phyloP scores from a whole-genome alignment of 2,329 filamentous ascomycete genomes.

The Sporothrix schenckii region DNA sequence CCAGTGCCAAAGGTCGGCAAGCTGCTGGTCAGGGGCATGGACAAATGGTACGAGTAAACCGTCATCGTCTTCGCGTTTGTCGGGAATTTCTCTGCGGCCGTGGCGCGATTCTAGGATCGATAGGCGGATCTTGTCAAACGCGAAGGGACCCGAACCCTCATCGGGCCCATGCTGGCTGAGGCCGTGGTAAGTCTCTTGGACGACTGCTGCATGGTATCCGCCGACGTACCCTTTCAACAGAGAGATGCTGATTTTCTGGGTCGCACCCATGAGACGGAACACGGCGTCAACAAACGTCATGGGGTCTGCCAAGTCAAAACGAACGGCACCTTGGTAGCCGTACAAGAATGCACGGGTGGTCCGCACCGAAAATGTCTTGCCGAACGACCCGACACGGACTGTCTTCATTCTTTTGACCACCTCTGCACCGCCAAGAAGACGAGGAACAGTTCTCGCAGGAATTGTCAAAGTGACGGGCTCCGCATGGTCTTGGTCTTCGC shows the following conservation, averaged over 20 bases:
- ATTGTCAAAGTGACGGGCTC: not conserved
- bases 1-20: constrained; percentile 1
- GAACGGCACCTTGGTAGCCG: constrained; percentile 33
- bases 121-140: not conserved
- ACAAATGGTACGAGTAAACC: constrained; percentile 26
- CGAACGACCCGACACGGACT: not conserved
- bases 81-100: not conserved
- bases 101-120: constrained; percentile 13
- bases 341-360: constrained; percentile 15
- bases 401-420: not conserved
- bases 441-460: not conserved
- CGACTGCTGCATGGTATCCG: not conserved
- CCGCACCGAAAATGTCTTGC: not conserved
- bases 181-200: not conserved
- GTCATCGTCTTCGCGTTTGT: not conserved
- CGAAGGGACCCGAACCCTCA: not conserved
- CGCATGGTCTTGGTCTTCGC: not conserved
- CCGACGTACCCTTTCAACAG: constrained; percentile 14
- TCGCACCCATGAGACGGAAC: constrained; percentile 27
- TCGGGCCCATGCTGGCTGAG: not conserved
- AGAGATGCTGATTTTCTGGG: not conserved
- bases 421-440: constrained; percentile 1
- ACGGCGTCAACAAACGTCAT: constrained; percentile 31
- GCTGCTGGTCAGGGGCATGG: not conserved
- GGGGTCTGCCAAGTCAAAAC: constrained; percentile 27